Conservation (phyloP, 2,329 filamentous ascomycete species). For the Rosellinia necatrix region DNA sequence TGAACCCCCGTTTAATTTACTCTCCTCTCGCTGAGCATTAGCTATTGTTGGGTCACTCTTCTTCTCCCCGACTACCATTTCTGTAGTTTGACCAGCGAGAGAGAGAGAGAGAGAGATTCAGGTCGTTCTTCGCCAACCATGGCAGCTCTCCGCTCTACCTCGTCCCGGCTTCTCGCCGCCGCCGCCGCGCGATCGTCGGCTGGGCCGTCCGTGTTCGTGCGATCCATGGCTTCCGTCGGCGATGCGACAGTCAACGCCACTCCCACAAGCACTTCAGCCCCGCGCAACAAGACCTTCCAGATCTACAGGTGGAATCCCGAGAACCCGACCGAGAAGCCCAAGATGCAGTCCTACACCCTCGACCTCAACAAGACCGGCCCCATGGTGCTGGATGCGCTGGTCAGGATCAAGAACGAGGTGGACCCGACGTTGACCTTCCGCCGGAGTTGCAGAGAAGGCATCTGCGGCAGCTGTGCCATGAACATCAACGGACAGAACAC, state of each 20-base stretch:
- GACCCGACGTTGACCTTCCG: conserved; percentile 97
- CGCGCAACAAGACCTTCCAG: conserved; percentile 89
- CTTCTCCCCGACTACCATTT: neutral
- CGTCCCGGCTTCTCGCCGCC: conserved; percentile 57
- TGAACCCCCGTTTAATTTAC: conserved; percentile 9
- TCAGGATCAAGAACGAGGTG: conserved; percentile 98
- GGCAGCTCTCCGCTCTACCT: conserved; percentile 65
- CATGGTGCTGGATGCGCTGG: conserved; percentile 96
- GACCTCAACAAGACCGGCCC: conserved; percentile 99
- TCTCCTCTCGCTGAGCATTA: neutral
- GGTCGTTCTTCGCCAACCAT: conserved; percentile 46
- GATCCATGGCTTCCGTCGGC: conserved; percentile 60
- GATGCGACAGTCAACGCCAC: conserved; percentile 66
- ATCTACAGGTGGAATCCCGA: conserved; percentile 99
- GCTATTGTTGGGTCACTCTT: neutral
- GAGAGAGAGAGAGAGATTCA: neutral
- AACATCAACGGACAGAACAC: conserved; percentile 99
- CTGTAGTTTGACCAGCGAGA: neutral
- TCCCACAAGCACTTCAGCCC: conserved; percentile 58
- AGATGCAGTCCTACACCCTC: conserved; percentile 92
- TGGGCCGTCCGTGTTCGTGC: conserved; percentile 50
- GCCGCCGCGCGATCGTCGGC: conserved; percentile 47
- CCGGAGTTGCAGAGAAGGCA: conserved; percentile 94
- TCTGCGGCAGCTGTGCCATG: conserved; percentile 98
- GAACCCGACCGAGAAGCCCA: conserved; percentile 86